Base-by-base conservation (phyloP, 257 asterid species). In the Marsdenia floribunda region DNA sequence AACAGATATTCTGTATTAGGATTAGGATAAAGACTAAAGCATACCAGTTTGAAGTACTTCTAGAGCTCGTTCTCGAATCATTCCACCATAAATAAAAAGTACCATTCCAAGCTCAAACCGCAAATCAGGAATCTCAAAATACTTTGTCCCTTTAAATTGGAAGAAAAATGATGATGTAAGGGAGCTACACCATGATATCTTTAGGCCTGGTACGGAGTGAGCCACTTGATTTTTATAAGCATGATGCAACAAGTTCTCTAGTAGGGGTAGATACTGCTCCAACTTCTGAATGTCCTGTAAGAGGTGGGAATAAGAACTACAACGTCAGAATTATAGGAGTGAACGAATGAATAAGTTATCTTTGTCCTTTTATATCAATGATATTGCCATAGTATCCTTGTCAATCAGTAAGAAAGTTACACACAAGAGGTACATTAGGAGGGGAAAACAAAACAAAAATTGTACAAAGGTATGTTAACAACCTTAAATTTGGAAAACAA, bases 211-310 rank as follows among this genome's bases (percentile, higher is more conserved):
- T 60, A 78, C 77, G 88, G 88, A 81, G 26, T 70, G 21, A 77
- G 57, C 14, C 57, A 81, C 46, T 65, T 52, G 76, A 46, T 75
- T 73, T 33, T 67, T 49, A 69, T 65, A 57, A 19, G 50, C 72
- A 76, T 83, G 85, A 37, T 53, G 75, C 58, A 83, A 77, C 22
- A 90, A 80, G 86, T 86, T 89, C 75, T 82, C 90, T 64, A 91
- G 70, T 42, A 87, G 49, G 64, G 96, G 91, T 78, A 91, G 81
- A 76, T 89, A 91, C 22, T 42, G 60, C 81, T 91, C 97, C 88
- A 91, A 55, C 83, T 86, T 89, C 75, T 85, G 90, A 71, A 89
- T 82, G 72, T 85, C 90, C 96, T 90, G 73, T 73, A n/a, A 65
- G 10, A 69, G 19, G 71, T 18, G 64, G 19, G 64, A 47, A 46